These are phyloP conservation scores for Barnettozyma sucrosica DNA, from an alignment of 805 yeast genomes.

Conservation along the genomic window DNA sequence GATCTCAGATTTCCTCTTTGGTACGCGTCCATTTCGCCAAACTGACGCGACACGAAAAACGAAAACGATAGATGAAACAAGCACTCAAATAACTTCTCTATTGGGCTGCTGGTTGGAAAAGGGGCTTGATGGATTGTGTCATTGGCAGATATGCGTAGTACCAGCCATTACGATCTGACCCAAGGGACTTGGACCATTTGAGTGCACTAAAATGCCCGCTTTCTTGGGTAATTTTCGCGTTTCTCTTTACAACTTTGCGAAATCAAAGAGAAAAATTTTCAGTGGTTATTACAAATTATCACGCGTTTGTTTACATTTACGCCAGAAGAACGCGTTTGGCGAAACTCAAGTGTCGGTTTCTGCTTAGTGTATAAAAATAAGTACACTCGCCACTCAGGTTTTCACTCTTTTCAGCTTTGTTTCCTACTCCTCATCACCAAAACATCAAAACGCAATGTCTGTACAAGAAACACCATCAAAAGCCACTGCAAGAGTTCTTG, in stretches of 20 bases:
- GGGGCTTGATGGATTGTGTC: too few relatives aligned
- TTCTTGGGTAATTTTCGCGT: too few relatives aligned
- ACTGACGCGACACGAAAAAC: constrained; percentile 1
- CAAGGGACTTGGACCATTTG: too few relatives aligned
- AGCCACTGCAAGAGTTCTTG: constrained; percentile 51
- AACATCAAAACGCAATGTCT: constrained; percentile 23
- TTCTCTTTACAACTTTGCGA: not conserved
- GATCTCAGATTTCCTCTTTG: not conserved
- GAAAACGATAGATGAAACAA: not conserved
- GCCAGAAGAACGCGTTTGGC: not conserved
- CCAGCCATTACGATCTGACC: too few relatives aligned
- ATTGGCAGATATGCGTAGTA: too few relatives aligned
- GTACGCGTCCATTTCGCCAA: constrained; percentile 1
- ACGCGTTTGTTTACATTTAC: constrained; percentile 1
- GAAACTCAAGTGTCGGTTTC: not conserved
- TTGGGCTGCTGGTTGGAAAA: too few relatives aligned
- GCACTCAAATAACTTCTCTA: not conserved
- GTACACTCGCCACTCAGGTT: not conserved
- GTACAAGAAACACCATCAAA: constrained; percentile 69
- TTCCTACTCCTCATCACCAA: not conserved
- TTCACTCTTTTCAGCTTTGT: not conserved
- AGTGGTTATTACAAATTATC: not conserved
- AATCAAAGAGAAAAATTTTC: not conserved
- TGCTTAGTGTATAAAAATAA: not conserved
- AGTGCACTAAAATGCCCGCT: too few relatives aligned